These are phyloP conservation scores for Colletotrichum brevisporum DNA, from an alignment of 2,329 filamentous ascomycete genomes.

Conservation along the genomic window DNA sequence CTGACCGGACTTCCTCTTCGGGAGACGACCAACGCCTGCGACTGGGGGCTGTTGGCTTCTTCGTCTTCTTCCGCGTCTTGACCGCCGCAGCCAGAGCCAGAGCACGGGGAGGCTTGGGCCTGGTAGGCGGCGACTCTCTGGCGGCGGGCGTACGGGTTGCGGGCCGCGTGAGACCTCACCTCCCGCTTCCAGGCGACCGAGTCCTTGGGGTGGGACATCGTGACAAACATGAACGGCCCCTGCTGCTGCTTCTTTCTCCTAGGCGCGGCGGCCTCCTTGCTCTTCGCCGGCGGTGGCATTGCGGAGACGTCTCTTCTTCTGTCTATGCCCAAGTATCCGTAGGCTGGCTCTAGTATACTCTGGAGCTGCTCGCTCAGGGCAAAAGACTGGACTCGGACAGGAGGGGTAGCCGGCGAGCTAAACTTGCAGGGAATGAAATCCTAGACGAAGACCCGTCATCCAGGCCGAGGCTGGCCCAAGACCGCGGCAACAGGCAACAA, in stretches of 20 bases:
- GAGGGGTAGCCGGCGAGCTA: background rate
- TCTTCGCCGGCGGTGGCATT: conserved; percentile 15
- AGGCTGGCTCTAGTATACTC: no score
- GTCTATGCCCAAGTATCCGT: no score
- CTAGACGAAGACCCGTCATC: no score
- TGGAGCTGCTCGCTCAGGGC: no score
- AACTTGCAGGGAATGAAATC: background rate
- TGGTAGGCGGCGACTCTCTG: conserved; percentile 1
- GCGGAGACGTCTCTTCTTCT: background rate
- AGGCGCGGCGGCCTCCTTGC: background rate
- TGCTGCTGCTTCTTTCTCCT: conserved; percentile 2
- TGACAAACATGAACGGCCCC: conserved; percentile 41
- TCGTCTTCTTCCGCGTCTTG: background rate
- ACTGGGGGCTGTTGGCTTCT: background rate
- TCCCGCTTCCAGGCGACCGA: conserved; percentile 29
- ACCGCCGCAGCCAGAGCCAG: background rate
- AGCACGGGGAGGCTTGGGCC: background rate
- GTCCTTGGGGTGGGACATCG: conserved; percentile 40
- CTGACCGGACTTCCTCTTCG: background rate
- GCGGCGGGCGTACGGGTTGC: conserved; percentile 31
- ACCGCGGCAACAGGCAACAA: no score
- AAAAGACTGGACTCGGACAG: no score
- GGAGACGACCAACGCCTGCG: background rate
- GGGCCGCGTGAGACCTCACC: conserved; percentile 44
- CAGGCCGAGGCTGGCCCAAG: no score